Base-by-base conservation (phyloP, 2,329 filamentous ascomycete genomes). In the Pseudocercospora macadamiae region DNA sequence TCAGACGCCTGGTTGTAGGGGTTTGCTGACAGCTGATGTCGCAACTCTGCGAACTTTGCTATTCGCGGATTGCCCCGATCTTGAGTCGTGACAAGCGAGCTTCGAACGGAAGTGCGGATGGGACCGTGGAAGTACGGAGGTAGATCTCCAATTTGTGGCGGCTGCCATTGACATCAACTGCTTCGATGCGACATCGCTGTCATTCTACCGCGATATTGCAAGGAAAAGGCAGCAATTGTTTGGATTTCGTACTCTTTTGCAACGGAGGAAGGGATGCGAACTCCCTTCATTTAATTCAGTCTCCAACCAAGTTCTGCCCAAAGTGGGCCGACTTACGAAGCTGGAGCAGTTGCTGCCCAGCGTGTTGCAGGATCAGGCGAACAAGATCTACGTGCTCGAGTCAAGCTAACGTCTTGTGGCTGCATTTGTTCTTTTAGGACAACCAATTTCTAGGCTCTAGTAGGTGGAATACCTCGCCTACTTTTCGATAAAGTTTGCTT, bases 401-500 rank as follows among this genome's bases (percentile, higher is more conserved):
- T 36, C 32, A 36, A 36, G 32, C 32, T 36, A 36, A 36, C 32
- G 32, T 36, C 32, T 16, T 14, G 32, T 36, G 16, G 32, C 10
- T 36, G 32, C 32, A 36, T 36, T 16, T 36, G 4, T 14, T 16
- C 32, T 36, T 36, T 36, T 36, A 8, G 8, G 32, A 36, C 32
- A 36, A 36, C 32, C 32, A 36, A 16, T 14, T 14, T 36, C 12
- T 36, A 8, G 32, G 10, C 32, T 36, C 32, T 36, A 36, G 32
- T 16, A 36, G 32, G 42, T 21, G 42, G 14, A 14, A 14, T 21
- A 47, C 5, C 19, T 47, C 19, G 19, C 42, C 42, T 47, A 23
- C 42, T 47, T 47, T 47, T 47, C 42, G 42, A 47, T 47, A 47
- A 26, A 47, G 42, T 47, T 47, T 36, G 32, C 32, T 36, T 36